phyloP scores from a whole-genome alignment of 768 basidiomycete species.

The Chalciporus piperatus region DNA sequence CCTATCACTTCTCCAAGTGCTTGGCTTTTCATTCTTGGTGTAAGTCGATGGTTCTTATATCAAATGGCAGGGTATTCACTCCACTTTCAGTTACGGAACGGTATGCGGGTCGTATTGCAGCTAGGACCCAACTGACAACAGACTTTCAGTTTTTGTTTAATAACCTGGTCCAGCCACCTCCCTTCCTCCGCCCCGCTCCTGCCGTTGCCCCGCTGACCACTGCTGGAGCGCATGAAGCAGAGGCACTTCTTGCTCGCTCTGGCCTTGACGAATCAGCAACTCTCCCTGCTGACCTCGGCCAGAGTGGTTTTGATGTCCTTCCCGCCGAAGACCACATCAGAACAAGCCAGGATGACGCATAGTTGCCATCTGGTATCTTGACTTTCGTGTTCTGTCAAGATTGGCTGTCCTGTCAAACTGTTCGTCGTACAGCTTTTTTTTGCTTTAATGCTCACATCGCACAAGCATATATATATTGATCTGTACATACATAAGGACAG shows the following conservation, averaged over 20 bases:
- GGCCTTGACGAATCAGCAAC: conserved; percentile 77
- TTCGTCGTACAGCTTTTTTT: not conserved
- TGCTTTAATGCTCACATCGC: not conserved
- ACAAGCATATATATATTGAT: not conserved
- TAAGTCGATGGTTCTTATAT: conserved; percentile 43
- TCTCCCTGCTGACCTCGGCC: conserved; percentile 78
- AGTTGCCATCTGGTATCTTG: not conserved
- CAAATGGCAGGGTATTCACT: conserved; percentile 9
- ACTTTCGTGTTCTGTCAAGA: too few species aligned
- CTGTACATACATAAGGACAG: not conserved
- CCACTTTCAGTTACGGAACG: conserved; percentile 70
- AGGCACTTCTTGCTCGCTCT: conserved; percentile 42
- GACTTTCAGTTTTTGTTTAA: conserved; percentile 80
- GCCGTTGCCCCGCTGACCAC: conserved; percentile 29
- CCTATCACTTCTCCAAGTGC: conserved; percentile 75
- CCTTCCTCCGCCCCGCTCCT: conserved; percentile 50
- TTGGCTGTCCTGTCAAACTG: too few species aligned
- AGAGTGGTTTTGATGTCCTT: conserved; percentile 80
- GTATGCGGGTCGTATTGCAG: conserved; percentile 38
- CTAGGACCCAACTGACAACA: conserved; percentile 7
- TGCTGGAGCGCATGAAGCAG: conserved; percentile 55
- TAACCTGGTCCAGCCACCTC: conserved; percentile 65
- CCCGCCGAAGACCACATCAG: conserved; percentile 43
- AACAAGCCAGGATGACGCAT: conserved; percentile 12
- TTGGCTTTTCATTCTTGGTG: conserved; percentile 87